phyloP scores from a whole-genome alignment of 805 yeast genomes.

The Ogataea glucozyma region DNA sequence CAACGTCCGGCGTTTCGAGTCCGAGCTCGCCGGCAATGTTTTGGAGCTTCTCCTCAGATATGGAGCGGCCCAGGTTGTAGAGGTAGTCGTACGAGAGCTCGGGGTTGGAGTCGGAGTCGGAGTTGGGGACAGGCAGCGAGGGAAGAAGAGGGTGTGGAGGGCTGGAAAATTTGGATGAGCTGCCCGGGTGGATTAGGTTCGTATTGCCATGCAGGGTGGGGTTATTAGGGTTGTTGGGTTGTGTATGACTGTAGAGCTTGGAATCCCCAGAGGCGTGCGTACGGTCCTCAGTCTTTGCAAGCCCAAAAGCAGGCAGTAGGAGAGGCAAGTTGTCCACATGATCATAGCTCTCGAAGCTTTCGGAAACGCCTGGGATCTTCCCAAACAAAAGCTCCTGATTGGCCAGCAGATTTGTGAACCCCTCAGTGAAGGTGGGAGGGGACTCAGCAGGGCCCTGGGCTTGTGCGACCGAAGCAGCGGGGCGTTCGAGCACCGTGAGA shows the following conservation, averaged over 20 bases:
- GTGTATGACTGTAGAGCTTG: neutral
- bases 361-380: slow-evolving; percentile 20
- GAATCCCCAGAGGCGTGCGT: neutral
- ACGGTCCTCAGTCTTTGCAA: neutral
- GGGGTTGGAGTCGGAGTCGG: too few species aligned
- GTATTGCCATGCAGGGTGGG: too few species aligned
- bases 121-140: too few species aligned
- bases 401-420: slow-evolving; percentile 18
- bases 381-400: slow-evolving; percentile 29
- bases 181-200: too few species aligned
- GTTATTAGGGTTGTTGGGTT: too few species aligned
- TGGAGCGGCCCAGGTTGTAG: slow-evolving; percentile 21
- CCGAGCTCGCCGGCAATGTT: slow-evolving; percentile 23
- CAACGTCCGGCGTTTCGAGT: slow-evolving; percentile 23
- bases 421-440: slow-evolving; percentile 12
- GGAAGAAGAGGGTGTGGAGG: too few species aligned
- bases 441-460: neutral
- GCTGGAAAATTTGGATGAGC: too few species aligned
- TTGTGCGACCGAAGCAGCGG: neutral
- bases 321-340: slow-evolving; percentile 9
- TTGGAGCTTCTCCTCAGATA: slow-evolving; percentile 18
- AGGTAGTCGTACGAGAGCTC: slow-evolving; percentile 26
- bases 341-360: slow-evolving; percentile 15
- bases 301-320: slow-evolving; percentile 15
- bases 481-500: neutral